A percentile compares a stretch with the other conserved stretches of the same genome.
Evolutionary conservation across 1,139 yeast genomes (phyloP).

Genomic region (Sugiyamaella novakii): DNA sequence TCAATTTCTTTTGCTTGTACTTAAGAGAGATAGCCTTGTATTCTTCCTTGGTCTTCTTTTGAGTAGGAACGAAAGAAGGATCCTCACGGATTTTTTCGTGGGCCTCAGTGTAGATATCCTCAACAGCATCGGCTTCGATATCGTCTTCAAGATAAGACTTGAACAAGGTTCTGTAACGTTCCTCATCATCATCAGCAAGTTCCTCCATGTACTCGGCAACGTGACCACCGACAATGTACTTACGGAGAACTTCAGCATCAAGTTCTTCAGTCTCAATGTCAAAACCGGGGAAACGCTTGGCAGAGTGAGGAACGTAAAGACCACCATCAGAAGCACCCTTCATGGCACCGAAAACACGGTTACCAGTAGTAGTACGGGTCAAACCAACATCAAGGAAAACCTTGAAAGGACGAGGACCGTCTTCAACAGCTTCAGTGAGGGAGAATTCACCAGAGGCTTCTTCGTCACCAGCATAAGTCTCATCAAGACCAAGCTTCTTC

Average conservation of each 20-base stretch:
- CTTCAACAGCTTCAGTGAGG: slow-evolving; percentile 99
- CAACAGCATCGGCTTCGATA: slow-evolving; percentile 94
- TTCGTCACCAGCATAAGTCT: slow-evolving; percentile 98
- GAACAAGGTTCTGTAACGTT: slow-evolving; percentile 96
- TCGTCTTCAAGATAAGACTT: slow-evolving; percentile 96
- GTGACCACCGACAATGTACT: slow-evolving; percentile 99
- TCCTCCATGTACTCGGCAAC: slow-evolving; percentile 99
- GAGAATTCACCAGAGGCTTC: slow-evolving; percentile 99
- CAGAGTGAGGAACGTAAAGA: slow-evolving; percentile 97
- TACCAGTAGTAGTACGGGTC: slow-evolving; percentile 99
- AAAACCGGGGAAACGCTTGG: slow-evolving; percentile 99
- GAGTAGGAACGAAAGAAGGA: slow-evolving; percentile 81
- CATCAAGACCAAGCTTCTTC: slow-evolving; percentile 97
- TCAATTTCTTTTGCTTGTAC: slow-evolving; percentile 84
- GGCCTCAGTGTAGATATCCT: slow-evolving; percentile 93
- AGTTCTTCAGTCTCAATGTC: slow-evolving; percentile 98
- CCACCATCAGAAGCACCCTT: slow-evolving; percentile 99
- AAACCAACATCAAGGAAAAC: slow-evolving; percentile 99
- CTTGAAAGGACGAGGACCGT: slow-evolving; percentile 99
- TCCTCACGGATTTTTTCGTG: slow-evolving; percentile 96
- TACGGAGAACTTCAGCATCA: slow-evolving; percentile 96
- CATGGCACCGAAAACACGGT: slow-evolving; percentile 98
- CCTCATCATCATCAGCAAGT: slow-evolving; percentile 99
- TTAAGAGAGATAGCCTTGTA: slow-evolving; percentile 96
- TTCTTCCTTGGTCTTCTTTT: slow-evolving; percentile 96